These are phyloP conservation scores for Talaromyces wortmannii DNA, from an alignment of 495 filamentous ascomycete genomes.

Conservation along the genomic window DNA sequence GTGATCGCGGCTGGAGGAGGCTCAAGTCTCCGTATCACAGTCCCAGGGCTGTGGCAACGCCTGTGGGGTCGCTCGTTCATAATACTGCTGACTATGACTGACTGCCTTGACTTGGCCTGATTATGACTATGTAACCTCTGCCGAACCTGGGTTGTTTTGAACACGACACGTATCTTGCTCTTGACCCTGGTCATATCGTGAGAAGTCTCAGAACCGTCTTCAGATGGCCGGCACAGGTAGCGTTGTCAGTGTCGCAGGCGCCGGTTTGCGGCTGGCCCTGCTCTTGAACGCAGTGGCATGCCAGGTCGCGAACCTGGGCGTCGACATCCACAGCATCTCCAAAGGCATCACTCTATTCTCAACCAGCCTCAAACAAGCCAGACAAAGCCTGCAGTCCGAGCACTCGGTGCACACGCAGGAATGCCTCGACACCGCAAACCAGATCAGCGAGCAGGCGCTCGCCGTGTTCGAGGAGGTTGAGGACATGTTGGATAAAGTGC, in stretches of 20 bases:
- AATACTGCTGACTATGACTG: too few relatives aligned
- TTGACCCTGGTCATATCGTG: too few relatives aligned
- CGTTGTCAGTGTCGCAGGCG: conserved; percentile 29
- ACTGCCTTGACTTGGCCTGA: too few relatives aligned
- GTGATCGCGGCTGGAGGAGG: too few relatives aligned
- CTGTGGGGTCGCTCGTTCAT: too few relatives aligned
- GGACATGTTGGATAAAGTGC: conserved; percentile 33
- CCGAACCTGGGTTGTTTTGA: too few relatives aligned
- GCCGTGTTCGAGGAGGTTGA: conserved; percentile 36
- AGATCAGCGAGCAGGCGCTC: conserved; percentile 33
- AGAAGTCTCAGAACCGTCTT: too few relatives aligned
- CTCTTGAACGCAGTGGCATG: conserved; percentile 36
- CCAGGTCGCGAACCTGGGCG: conserved; percentile 32
- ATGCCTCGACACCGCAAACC: conserved; percentile 29
- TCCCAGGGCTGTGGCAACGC: too few relatives aligned
- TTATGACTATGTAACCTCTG: too few relatives aligned
- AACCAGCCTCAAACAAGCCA: conserved; percentile 33
- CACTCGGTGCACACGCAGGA: conserved; percentile 18
- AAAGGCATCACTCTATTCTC: conserved; percentile 38
- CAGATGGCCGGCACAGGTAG: conserved; percentile 3
- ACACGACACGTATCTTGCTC: too few relatives aligned
- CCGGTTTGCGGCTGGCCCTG: conserved; percentile 36
- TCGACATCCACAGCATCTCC: conserved; percentile 40
- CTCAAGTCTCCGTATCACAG: too few relatives aligned
- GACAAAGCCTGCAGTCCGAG: conserved; percentile 21